These are phyloP conservation scores for Rhododendron ferrugineum DNA, from an alignment of 148 eudicot species.

Conservation along the genomic window DNA sequence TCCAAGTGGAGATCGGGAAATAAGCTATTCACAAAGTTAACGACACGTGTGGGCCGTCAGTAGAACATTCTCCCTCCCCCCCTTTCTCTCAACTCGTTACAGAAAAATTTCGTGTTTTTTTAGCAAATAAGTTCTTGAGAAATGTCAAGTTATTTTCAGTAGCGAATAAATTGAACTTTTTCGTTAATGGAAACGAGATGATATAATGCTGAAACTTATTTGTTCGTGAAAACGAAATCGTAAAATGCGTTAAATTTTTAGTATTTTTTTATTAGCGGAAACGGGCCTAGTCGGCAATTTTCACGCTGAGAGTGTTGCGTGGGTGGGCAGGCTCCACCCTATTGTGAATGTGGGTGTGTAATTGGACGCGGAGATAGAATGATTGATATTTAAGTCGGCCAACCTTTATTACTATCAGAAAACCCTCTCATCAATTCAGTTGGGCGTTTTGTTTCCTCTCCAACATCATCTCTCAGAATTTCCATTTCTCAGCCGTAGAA, in stretches of 20 bases:
- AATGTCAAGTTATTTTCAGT: too few relatives aligned
- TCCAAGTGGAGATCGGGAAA: background rate
- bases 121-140: too few relatives aligned
- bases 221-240: rapidly evolving
- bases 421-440: background rate
- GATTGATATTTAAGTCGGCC: background rate
- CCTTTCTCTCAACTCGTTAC: background rate
- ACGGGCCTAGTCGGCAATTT: background rate
- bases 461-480: background rate
- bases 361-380: too few relatives aligned
- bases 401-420: background rate
- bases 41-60: background rate
- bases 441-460: background rate
- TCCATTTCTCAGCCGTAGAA: background rate
- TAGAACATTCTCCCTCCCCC: background rate
- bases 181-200: too few relatives aligned
- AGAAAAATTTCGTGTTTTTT: too few relatives aligned
- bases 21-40: background rate
- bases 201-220: too few relatives aligned
- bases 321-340: too few relatives aligned
- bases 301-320: too few relatives aligned
- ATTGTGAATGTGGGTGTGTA: too few relatives aligned
- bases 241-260: too few relatives aligned
- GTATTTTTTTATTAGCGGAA: too few relatives aligned
- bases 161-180: too few relatives aligned